These are phyloP conservation scores for Podospora sp. DNA, from an alignment of 495 filamentous ascomycete species.

Conservation along the genomic window DNA sequence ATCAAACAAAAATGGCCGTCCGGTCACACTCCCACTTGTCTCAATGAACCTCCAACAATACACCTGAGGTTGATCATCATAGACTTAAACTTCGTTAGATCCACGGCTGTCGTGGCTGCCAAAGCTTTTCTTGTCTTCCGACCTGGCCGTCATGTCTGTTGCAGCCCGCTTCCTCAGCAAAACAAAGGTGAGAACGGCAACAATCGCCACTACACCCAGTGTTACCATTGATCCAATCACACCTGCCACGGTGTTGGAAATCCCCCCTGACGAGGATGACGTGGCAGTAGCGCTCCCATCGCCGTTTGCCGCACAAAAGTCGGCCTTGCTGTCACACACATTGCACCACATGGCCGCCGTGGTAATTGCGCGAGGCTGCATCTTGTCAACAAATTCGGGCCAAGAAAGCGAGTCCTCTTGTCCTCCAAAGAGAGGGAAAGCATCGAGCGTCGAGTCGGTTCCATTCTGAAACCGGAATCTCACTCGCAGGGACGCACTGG, in stretches of 20 bases:
- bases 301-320: conserved; percentile 23
- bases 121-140: conserved; percentile 3
- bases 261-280: background rate
- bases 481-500: conserved; percentile 8
- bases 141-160: background rate
- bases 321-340: conserved; percentile 20
- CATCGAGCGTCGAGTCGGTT: conserved; percentile 10
- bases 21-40: no score
- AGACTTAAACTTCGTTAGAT: background rate
- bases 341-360: conserved; percentile 22
- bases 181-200: background rate
- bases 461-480: conserved; percentile 30
- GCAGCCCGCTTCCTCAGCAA: conserved; percentile 2
- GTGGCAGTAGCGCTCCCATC: background rate
- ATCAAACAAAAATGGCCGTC: no score
- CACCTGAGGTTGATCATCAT: no score
- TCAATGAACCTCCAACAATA: no score
- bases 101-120: background rate
- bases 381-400: conserved; percentile 17
- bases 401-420: conserved; percentile 14
- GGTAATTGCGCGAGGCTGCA: conserved; percentile 16
- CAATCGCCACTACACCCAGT: conserved; percentile 10
- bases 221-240: conserved; percentile 17
- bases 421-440: conserved; percentile 25
- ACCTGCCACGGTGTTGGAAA: conserved; percentile 15